A percentile compares a stretch with the other conserved stretches of the same genome.
Evolutionary conservation across 2,329 filamentous ascomycete species (phyloP).

Genomic region (Thermothelomyces thermophilus): DNA sequence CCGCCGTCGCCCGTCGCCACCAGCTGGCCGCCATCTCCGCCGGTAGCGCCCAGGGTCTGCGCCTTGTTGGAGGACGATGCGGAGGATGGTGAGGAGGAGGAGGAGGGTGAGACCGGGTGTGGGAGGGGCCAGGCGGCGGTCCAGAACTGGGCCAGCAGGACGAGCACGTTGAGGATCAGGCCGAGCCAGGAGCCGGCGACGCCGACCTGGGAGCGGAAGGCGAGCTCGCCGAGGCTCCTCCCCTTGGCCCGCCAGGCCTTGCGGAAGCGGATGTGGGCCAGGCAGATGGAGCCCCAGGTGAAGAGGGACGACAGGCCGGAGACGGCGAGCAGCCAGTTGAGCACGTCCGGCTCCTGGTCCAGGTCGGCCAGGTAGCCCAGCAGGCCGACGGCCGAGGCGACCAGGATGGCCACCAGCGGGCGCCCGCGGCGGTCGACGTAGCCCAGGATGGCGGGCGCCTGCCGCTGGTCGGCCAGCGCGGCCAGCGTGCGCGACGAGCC

Average conservation of each 20-base stretch:
- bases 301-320: conserved; percentile 69
- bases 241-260: conserved; percentile 65
- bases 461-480: conserved; percentile 79
- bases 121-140: conserved; percentile 68
- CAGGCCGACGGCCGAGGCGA: conserved; percentile 63
- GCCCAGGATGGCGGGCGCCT: conserved; percentile 68
- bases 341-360: conserved; percentile 52
- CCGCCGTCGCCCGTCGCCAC: not conserved
- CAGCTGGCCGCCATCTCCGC: not conserved
- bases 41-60: not conserved
- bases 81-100: not conserved
- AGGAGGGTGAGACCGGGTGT: too few relatives aligned
- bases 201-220: conserved; percentile 75
- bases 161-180: conserved; percentile 64
- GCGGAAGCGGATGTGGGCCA: conserved; percentile 91
- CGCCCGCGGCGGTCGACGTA: conserved; percentile 81
- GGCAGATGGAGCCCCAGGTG: conserved; percentile 78
- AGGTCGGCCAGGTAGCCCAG: conserved; percentile 71
- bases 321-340: conserved; percentile 73
- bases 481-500: conserved; percentile 86
- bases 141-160: conserved; percentile 84
- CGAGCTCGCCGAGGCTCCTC: conserved; percentile 66
- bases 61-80: not conserved
- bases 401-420: conserved; percentile 63
- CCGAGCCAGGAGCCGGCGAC: conserved; percentile 75